Percentiles rank a stretch among this genome's conserved stretches.
Conservation (phyloP, 192 early-diverging fungal genomes). For the Coemansia umbellata region DNA sequence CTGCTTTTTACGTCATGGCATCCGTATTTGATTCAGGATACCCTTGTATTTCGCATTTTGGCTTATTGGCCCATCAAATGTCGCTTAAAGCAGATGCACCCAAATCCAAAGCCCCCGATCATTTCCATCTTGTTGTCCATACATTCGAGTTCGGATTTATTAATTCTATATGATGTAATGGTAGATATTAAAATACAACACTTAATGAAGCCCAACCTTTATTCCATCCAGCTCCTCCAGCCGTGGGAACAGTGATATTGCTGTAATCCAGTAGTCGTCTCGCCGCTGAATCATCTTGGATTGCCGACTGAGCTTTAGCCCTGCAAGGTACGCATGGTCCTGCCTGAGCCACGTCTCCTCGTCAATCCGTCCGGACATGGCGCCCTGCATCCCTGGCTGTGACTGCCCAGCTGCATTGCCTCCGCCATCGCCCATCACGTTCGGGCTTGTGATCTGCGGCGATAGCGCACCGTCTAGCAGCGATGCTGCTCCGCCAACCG, state of each 20-base stretch:
- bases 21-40: too few relatives aligned
- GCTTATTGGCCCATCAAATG: too few relatives aligned
- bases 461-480: constrained; percentile 31
- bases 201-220: constrained; percentile 24
- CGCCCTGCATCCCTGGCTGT: not conserved
- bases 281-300: constrained; percentile 17
- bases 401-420: not conserved
- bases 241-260: constrained; percentile 23
- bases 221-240: constrained; percentile 45
- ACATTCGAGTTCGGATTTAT: too few relatives aligned
- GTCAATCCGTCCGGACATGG: constrained; percentile 13
- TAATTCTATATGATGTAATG: too few relatives aligned
- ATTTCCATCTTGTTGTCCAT: too few relatives aligned
- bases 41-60: too few relatives aligned
- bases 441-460: constrained; percentile 23
- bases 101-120: too few relatives aligned
- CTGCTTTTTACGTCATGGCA: too few relatives aligned
- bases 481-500: not conserved
- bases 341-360: constrained; percentile 40
- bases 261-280: constrained; percentile 29
- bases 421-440: constrained; percentile 20
- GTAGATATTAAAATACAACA: not conserved
- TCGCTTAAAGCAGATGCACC: too few relatives aligned
- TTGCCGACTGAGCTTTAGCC: constrained; percentile 25
- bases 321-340: constrained; percentile 23